A percentile compares a stretch with the other conserved stretches of the same genome.
Evolutionary conservation across 176 grass and related monocot genomes (phyloP).

Genomic region (Coix lacrymajobi): DNA sequence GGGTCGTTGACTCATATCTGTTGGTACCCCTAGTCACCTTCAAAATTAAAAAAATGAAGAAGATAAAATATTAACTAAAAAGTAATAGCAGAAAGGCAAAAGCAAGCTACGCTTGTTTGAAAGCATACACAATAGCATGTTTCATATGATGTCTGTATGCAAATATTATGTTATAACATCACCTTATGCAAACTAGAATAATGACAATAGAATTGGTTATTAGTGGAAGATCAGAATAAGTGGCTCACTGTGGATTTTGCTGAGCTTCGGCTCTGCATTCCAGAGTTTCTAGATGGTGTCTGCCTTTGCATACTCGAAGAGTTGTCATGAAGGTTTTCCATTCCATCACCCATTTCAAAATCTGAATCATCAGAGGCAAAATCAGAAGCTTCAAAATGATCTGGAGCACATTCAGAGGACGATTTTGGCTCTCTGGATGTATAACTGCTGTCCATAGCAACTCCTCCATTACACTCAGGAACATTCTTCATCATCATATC

Average conservation of each 20-base stretch:
- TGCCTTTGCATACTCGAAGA: slow-evolving; percentile 21
- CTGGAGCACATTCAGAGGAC: background rate
- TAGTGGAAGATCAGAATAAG: background rate
- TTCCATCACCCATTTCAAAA: slow-evolving; percentile 41
- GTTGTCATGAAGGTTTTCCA: background rate
- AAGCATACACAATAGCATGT: background rate
- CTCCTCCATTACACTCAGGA: slow-evolving; percentile 19
- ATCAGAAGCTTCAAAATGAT: background rate
- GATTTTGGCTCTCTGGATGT: slow-evolving; percentile 7
- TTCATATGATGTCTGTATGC: background rate
- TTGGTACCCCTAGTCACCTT: slow-evolving; percentile 33
- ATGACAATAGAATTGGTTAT: background rate
- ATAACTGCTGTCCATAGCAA: background rate
- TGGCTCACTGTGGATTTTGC: slow-evolving; percentile 40
- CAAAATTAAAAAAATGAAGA: background rate
- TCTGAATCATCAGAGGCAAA: slow-evolving; percentile 41
- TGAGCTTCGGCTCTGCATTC: slow-evolving; percentile 17
- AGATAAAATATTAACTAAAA: background rate
- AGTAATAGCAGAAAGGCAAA: background rate
- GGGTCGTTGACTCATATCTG: slow-evolving; percentile 26
- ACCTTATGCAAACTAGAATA: slow-evolving; percentile 6
- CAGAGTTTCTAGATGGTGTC: slow-evolving; percentile 5
- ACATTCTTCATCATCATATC: slow-evolving; percentile 49
- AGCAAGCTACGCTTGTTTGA: background rate
- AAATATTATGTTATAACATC: background rate